Conservation (phyloP, 179 eudicot species). For the Silene noctiflora region DNA sequence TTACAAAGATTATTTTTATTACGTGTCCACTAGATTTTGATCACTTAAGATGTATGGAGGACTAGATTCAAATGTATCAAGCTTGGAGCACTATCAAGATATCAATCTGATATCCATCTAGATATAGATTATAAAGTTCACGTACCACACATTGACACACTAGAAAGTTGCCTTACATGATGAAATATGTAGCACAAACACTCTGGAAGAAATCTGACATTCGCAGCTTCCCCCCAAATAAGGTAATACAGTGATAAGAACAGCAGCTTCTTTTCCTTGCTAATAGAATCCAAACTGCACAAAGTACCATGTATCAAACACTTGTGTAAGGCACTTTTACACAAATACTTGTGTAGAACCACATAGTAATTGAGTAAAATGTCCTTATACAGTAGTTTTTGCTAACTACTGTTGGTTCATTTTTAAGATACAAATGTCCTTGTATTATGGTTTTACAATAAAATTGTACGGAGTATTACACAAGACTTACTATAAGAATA, state of each 20-base stretch:
- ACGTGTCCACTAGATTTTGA: neutral
- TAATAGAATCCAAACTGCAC: slow-evolving; percentile 77
- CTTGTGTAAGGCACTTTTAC: no score
- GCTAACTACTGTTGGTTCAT: no score
- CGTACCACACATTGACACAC: neutral
- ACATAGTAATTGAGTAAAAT: no score
- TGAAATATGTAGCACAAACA: slow-evolving; percentile 99
- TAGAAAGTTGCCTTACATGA: slow-evolving; percentile 51
- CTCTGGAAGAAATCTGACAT: slow-evolving; percentile 92
- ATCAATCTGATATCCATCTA: neutral
- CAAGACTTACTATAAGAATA: slow-evolving; percentile 4
- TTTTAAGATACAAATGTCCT: no score
- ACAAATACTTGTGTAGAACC: no score
- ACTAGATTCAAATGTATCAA: neutral
- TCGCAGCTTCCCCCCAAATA: slow-evolving; percentile 99
- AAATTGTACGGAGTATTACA: no score
- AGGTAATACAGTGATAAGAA: slow-evolving; percentile 73
- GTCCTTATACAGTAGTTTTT: no score
- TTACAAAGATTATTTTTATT: neutral
- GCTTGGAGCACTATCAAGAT: neutral
- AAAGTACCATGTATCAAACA: neutral
- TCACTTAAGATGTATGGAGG: neutral
- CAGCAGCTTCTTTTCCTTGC: slow-evolving; percentile 88
- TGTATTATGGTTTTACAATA: no score
- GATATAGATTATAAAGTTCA: neutral